Base-by-base conservation (phyloP, 208 protist genomes). In the Strigomonas culicis region DNA sequence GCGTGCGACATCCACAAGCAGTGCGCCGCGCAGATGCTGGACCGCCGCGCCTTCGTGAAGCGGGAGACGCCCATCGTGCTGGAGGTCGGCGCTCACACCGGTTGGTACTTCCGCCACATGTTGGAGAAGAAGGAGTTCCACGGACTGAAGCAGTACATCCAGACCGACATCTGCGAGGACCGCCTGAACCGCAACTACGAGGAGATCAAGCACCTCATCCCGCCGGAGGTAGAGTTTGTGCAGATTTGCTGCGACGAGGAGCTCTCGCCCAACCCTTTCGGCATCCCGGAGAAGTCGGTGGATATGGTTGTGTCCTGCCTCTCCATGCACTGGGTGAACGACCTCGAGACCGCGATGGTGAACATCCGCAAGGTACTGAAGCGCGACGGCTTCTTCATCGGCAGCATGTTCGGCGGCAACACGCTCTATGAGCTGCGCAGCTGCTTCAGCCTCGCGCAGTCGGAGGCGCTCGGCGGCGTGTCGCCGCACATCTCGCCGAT, bases 241-340 rank as follows among this genome's bases (percentile, higher is more conserved):
- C 91, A 96, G 70, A 90, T 93, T 47, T 92, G 80, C 74, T 92
- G 84, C 63, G 91, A 96, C 43, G 90, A 96, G 62, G 88, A 96
- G 74, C 62, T 81, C 61, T 49, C 61, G 13, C 24, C 21, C 13
- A 64, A 69, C 39, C 86, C 91, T 1, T 94, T 93, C 65, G 86
- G 85, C 27, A 80, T 93, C 32, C 86, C 84, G 4, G 78, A 84
- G 58, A 77, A 85, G 47, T 90, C 87, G n/a, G 87, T 96, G 17
- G 91, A 96, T 63, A 92, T 96, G 84, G 82, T 84, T 3, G 80
- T 93, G 2, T 92, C 91, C 25, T 93, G 84, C 59, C 76, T 96
- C 13, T 93, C 84, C 8, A 88, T 96, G 85, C 91, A 96, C 68
- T 96, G 91, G 91, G 88, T 94, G 39, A 96, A 96, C 63, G 88